phyloP scores from a whole-genome alignment of 2,329 filamentous ascomycete species.

The Colletotrichum cuscutae region DNA sequence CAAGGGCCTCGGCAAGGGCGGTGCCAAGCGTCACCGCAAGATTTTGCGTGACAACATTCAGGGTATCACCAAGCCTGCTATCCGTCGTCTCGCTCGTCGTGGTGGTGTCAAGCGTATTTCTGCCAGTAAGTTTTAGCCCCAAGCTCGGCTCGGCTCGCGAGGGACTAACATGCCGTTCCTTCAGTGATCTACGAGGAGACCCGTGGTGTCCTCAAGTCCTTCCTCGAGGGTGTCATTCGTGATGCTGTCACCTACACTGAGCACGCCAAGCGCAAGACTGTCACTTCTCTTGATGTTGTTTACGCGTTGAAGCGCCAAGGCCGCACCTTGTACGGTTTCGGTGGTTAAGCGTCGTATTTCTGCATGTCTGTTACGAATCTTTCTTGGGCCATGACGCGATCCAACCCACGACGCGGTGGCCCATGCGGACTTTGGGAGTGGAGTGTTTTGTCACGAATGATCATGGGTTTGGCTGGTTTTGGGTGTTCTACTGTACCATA shows the following conservation, averaged over 20 bases:
- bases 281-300: conserved; percentile 76
- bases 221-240: conserved; percentile 81
- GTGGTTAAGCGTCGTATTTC: conserved; percentile 70
- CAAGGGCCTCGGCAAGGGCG: conserved; percentile 97
- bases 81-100: conserved; percentile 98
- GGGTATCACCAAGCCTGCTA: conserved; percentile 98
- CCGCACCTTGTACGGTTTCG: conserved; percentile 88
- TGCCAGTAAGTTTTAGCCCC: conserved; percentile 72
- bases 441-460: conserved; percentile 52
- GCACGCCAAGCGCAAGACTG: conserved; percentile 85
- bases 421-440: conserved; percentile 39
- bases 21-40: conserved; percentile 99
- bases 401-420: conserved; percentile 24
- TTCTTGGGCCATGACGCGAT: conserved; percentile 39
- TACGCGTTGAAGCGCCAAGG: conserved; percentile 77
- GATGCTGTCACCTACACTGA: conserved; percentile 83
- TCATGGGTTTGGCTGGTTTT: conserved; percentile 55
- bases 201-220: conserved; percentile 80
- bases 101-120: conserved; percentile 99
- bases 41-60: conserved; percentile 99
- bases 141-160: not conserved
- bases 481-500: conserved; percentile 56
- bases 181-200: conserved; percentile 83
- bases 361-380: conserved; percentile 50
- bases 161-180: conserved; percentile 33